phyloP scores from a whole-genome alignment of 306 rosid genomes.

The Luffa acutangula region DNA sequence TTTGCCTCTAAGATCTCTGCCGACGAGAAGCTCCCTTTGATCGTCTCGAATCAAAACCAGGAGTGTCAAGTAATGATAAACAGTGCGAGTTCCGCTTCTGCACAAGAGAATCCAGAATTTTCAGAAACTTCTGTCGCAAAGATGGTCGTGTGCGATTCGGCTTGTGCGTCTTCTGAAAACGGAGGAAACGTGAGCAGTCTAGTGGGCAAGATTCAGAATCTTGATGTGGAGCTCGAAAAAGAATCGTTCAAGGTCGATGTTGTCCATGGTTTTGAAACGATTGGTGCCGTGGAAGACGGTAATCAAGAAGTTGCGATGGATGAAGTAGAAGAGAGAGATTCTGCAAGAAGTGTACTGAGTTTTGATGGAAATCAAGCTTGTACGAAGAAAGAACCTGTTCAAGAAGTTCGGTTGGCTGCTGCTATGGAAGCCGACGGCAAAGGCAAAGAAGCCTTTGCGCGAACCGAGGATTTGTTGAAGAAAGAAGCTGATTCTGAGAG shows the following conservation, averaged over 20 bases:
- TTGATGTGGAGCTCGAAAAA: background rate
- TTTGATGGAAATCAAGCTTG: background rate
- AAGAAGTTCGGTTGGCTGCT: background rate
- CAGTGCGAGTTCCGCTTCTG: background rate
- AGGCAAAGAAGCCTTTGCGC: background rate
- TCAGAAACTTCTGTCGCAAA: conserved; percentile 9
- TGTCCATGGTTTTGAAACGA: background rate
- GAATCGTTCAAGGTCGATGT: conserved; percentile 1
- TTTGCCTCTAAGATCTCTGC: background rate
- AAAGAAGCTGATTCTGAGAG: conserved; percentile 15
- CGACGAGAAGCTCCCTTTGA: background rate
- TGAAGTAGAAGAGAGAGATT: background rate
- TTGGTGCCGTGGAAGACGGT: conserved; percentile 11
- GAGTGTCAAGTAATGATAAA: background rate
- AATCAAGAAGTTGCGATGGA: background rate
- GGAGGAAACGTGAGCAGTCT: background rate
- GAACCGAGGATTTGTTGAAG: background rate
- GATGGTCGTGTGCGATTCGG: background rate
- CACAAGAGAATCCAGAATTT: background rate
- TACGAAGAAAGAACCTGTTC: background rate
- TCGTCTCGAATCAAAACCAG: background rate
- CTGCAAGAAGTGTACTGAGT: background rate
- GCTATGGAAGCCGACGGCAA: background rate
- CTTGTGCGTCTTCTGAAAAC: conserved; percentile 1
- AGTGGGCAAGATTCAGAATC: background rate